Conservation (phyloP, 2,329 filamentous ascomycete species). For the Fusarium sp. region DNA sequence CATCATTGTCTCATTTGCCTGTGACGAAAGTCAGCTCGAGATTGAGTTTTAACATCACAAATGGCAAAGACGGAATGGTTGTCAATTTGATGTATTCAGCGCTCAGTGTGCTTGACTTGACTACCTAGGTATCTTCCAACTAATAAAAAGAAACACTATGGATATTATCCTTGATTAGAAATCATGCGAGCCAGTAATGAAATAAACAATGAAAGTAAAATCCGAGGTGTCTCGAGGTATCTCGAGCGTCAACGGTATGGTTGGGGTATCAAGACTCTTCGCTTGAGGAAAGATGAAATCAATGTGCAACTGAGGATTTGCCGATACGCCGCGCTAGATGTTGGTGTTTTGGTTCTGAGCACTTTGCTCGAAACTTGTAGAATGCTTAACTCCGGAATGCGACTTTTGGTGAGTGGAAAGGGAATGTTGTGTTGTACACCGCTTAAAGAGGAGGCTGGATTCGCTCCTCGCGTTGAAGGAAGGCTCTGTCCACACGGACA, state of each 20-base stretch:
- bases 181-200: neutral
- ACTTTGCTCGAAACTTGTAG: conserved; percentile 9
- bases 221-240: conserved; percentile 21
- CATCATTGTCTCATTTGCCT: neutral
- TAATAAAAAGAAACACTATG: conserved; percentile 9
- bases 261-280: conserved; percentile 11
- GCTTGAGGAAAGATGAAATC: conserved; percentile 3
- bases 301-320: conserved; percentile 17
- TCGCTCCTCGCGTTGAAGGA: conserved; percentile 50
- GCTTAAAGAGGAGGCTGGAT: conserved; percentile 31
- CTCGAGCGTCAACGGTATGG: conserved; percentile 18
- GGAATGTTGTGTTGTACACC: neutral
- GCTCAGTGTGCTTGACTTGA: conserved; percentile 21
- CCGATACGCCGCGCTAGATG: conserved; percentile 37
- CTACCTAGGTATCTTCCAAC: conserved; percentile 8
- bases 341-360: neutral
- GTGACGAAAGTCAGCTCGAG: neutral
- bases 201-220: conserved; percentile 8
- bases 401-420: conserved; percentile 1
- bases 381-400: conserved; percentile 17
- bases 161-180: conserved; percentile 7
- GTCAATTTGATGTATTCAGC: conserved; percentile 5
- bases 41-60: neutral
- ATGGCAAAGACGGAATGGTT: neutral
- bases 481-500: conserved; percentile 47